Conservation (phyloP, 192 early-diverging fungal species). For the Backusella tuberculispora region DNA sequence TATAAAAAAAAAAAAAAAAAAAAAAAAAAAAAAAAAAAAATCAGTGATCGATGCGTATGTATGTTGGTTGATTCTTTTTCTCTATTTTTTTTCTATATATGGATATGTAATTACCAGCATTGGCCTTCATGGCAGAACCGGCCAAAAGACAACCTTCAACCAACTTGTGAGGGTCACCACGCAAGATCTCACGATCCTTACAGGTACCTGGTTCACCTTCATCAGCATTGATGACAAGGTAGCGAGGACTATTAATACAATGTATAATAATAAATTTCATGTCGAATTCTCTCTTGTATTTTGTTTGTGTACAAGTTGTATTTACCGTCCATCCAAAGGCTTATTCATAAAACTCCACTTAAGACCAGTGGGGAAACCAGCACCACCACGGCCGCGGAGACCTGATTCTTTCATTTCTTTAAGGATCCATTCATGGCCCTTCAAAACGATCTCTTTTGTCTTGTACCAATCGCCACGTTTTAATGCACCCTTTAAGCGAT, state of each 20-base stretch:
- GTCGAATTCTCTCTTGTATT: too few relatives aligned
- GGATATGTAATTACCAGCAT: constrained; percentile 74
- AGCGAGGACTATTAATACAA: constrained; percentile 70
- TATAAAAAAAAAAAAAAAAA: too few relatives aligned
- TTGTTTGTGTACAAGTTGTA: background rate
- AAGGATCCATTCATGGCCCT: constrained; percentile 97
- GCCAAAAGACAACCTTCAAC: constrained; percentile 97
- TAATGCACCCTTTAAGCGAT: constrained; percentile 82
- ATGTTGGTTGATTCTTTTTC: too few relatives aligned
- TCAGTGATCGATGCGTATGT: constrained; percentile 81
- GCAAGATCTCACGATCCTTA: constrained; percentile 85
- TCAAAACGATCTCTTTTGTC: constrained; percentile 96
- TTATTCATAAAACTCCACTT: constrained; percentile 99
- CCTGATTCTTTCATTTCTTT: constrained; percentile 97
- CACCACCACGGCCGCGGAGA: constrained; percentile 92
- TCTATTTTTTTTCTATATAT: constrained; percentile 81
- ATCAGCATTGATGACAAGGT: constrained; percentile 97
- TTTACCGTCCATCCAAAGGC: constrained; percentile 72
- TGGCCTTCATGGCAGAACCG: constrained; percentile 96
- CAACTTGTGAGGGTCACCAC: constrained; percentile 87
- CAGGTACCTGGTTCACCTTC: constrained; percentile 99
- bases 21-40: constrained; percentile 39
- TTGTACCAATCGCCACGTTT: constrained; percentile 99
- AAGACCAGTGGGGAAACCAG: constrained; percentile 96
- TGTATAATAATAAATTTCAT: background rate